A percentile compares a stretch with the other conserved stretches of the same genome.
Conservation (phyloP, 2,329 filamentous ascomycete genomes). For the Capronia epimyces region DNA sequence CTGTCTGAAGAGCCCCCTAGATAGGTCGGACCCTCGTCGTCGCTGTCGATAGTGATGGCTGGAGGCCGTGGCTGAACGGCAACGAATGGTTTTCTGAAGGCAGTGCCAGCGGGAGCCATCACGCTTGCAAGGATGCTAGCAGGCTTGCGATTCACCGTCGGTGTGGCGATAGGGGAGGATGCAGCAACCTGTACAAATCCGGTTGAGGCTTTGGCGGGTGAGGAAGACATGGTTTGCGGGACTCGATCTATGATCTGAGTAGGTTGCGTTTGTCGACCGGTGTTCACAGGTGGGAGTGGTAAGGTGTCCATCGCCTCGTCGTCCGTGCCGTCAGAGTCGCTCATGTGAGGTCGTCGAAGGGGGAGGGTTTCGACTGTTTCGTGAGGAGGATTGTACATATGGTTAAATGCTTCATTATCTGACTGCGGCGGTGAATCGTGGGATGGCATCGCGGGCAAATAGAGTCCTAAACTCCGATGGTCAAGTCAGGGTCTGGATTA, state of each 20-base stretch:
- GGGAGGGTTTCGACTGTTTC: constrained; percentile 26
- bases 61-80: constrained; percentile 39
- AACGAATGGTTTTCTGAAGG: constrained; percentile 53
- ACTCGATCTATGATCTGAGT: constrained; percentile 52
- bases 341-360: constrained; percentile 12
- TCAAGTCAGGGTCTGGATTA: not conserved
- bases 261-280: constrained; percentile 56
- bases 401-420: constrained; percentile 25
- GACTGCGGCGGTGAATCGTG: constrained; percentile 20
- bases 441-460: constrained; percentile 10
- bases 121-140: constrained; percentile 51
- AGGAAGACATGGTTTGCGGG: constrained; percentile 27
- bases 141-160: constrained; percentile 30
- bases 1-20: constrained; percentile 62
- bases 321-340: constrained; percentile 25
- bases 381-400: constrained; percentile 11
- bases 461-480: not conserved
- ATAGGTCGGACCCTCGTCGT: constrained; percentile 53
- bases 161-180: constrained; percentile 68
- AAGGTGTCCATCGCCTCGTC: constrained; percentile 48
- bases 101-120: constrained; percentile 72
- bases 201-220: constrained; percentile 32
- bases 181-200: constrained; percentile 71
- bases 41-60: constrained; percentile 47
- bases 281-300: constrained; percentile 37